Evolutionary conservation across 2,329 filamentous ascomycete species (phyloP), one percentile per base, ranked within the genome.

Genomic region (Colletotrichum brevisporum): DNA sequence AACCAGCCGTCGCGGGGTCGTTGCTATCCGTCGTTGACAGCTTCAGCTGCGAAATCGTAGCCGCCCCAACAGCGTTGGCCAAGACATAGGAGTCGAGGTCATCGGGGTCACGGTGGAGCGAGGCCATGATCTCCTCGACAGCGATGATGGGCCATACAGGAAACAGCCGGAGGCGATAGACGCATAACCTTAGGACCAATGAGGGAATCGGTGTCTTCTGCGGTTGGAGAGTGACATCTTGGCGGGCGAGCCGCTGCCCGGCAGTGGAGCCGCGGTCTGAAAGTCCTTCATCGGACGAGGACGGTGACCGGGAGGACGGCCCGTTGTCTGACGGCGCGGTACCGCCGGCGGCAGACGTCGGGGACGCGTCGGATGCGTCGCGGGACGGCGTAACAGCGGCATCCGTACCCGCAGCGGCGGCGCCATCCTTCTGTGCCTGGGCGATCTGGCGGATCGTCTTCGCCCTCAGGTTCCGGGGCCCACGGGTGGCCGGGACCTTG

Each of bases 141-240:
- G 83, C 79, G 50, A 86, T 80, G 45, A 87, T 82, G 26, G 85
- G 85, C 85, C 85, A 87, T 4, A 87, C 82, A 0, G 85, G 84
- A 58, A 84, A 87, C 53, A 87, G 76, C 13, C 84, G 82, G n/a
- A 84, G 79, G 4, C 82, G 81, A 70, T 86, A 87, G 55, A 84
- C 77, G 70, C 83, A 83, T 5, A 86, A 75, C 16, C 58, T 70
- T 24, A 74, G 66, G 36, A 73, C 70, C 10, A 75, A 57, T 6
- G 74, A 71, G 4, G 60, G 55, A 31, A 71, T 71, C 26, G 71
- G 59, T 41, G 69, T 71, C 41, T 43, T 54, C 13, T 67, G 59
- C 5, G 63, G 16, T 45, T 63, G 63, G 6, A 51, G 31, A 3
- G 57, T n/a, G 43, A 53, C 12, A 1, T 71, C 62, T 48, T 70